Evolutionary conservation across 192 early-diverging fungal genomes (phyloP), one percentile per base, ranked within the genome.

Genomic region (Chytriomyces hyalinus): DNA sequence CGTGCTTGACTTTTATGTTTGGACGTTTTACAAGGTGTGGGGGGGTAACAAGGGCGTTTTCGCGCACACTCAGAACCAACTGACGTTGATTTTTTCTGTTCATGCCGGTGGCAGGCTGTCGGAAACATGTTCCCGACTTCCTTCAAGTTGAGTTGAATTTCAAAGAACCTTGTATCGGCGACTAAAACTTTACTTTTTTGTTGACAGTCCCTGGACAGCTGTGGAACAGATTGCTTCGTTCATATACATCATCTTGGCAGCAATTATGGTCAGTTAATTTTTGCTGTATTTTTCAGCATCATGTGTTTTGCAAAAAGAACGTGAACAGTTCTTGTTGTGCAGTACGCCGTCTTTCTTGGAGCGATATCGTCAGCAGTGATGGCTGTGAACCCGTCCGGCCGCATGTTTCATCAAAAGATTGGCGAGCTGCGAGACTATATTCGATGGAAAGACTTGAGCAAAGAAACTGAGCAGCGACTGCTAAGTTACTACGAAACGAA

Each of bases 401-500:
- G 36, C 36, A 36, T 36, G 36, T 36, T 36, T 4, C 36, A 74
- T 7, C 73, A 86, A 49, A 84, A 83, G 59, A 79, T 88, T 11
- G 87, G 86, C 24, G 84, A 88, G 78, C 77, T 88, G 17, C 79
- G 72, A 36, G 80, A 88, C 13, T 80, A 80, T 49, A 79, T 80
- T 68, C 11, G 17, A 36, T 65, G 62, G 65, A 81, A 74, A 20
- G 7, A 71, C 24, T 36, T 80, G 17, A 49, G 28, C 48, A 24
- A 26, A 6, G 57, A 80, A 22, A 49, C 78, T 6, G 24, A 50
- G n/a, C 20, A 73, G 10, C 81, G 74, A 61, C 20, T 80, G 44
- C 7, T 68, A 4, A 79, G 78, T 26, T 80, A 80, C 50, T 80
- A 67, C 44, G 72, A 76, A 60, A 47, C 72, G 17, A 78, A 78